Base-by-base conservation (phyloP, 345 rosid species). In the Psidium friedrichsthalianum region DNA sequence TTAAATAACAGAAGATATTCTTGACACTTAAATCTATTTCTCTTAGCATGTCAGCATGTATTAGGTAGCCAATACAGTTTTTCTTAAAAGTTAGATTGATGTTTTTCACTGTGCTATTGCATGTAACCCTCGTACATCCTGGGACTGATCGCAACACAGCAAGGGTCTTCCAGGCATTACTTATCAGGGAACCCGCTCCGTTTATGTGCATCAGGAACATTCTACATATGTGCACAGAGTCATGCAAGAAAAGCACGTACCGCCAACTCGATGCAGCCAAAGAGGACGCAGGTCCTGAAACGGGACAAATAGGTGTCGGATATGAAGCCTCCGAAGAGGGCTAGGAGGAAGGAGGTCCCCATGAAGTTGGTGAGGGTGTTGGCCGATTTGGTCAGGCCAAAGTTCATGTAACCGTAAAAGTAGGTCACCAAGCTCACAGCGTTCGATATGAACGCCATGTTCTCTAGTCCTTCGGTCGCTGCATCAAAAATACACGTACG, bases 271-370 rank as follows among this genome's bases (percentile, higher is more conserved):
- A 90, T 25, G 90, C 84, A 89, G 32, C 91, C 95, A 74, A 92
- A 92, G 55, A 94, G 55, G 88, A 94, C 87, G 69, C 91, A 88
- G 27, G 95, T 93, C 89, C 88, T 92, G 92, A 94, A 92, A 86
- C 96, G 90, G 10, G 94, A 87, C 85, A 92, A 84, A 47, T 88
- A 94, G 27, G 96, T 94, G 83, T 93, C 96, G 1, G 94, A 93
- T 74, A 94, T 89, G 90, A 92, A 91, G 11, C 95, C 96, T 58
- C 96, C 96, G 15, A 93, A 90, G 36, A 94, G 91, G 16, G 95
- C 87, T 13, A 93, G 61, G 42, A 94, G 44, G 85, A 90, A 94
- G 1, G 94, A 82, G 58, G 94, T 86, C 6, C 95, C 96, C 91
- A 90, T 61, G 91, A 94, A 90, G 87, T 94, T 94, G 64, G 96